phyloP scores from a whole-genome alignment of 306 rosid species.

The Benincasa hispida region DNA sequence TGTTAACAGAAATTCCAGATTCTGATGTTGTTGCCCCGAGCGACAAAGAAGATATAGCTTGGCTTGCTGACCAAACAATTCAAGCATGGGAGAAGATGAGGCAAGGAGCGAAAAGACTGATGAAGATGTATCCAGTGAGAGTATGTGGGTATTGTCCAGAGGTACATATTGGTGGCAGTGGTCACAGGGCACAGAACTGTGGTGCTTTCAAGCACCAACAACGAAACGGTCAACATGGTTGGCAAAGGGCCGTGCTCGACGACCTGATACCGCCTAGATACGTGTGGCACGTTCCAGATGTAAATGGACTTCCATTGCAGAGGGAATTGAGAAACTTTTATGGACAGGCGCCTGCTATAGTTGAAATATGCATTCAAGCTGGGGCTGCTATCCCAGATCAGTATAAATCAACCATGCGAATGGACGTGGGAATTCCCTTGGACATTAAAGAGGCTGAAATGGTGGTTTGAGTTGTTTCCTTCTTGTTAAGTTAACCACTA shows the following conservation, averaged over 20 bases:
- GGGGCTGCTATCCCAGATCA: constrained; percentile 78
- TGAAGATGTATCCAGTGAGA: constrained; percentile 71
- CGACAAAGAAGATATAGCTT: constrained; percentile 26
- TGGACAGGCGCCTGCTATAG: constrained; percentile 83
- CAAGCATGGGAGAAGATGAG: constrained; percentile 77
- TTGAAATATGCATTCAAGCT: constrained; percentile 85
- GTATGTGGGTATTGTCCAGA: constrained; percentile 97
- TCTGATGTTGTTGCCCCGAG: constrained; percentile 39
- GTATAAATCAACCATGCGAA: constrained; percentile 75
- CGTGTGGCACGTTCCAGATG: constrained; percentile 96
- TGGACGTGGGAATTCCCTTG: constrained; percentile 84
- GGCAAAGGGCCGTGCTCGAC: constrained; percentile 78
- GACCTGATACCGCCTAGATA: constrained; percentile 84
- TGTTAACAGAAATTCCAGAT: constrained; percentile 54
- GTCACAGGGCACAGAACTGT: constrained; percentile 91
- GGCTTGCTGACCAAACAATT: constrained; percentile 68
- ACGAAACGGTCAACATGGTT: constrained; percentile 95
- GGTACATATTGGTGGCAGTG: constrained; percentile 65
- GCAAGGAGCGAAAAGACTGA: constrained; percentile 56
- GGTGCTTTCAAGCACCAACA: constrained; percentile 93
- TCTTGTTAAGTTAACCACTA: background rate
- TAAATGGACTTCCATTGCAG: constrained; percentile 53
- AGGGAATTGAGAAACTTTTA: constrained; percentile 71
- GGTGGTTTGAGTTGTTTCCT: constrained; percentile 57
- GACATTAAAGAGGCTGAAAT: constrained; percentile 68